A percentile compares a stretch with the other conserved stretches of the same genome.
Conservation (phyloP, 306 rosid genomes). For the Geum urbanum region DNA sequence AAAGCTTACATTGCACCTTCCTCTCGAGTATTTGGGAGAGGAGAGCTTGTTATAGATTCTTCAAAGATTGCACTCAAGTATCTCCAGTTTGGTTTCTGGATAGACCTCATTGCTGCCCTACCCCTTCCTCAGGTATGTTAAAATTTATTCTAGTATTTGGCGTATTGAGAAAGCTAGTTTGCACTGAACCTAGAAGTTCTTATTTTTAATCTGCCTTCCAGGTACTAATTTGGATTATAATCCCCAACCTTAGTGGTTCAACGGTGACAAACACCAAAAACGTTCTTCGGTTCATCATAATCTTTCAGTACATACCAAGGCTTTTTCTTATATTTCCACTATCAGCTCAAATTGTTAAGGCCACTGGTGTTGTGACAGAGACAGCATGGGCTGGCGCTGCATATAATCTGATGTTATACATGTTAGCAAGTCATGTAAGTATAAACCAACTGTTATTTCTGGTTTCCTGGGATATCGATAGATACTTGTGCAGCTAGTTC, state of each 20-base stretch:
- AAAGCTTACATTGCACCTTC: constrained; percentile 56
- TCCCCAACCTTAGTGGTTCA: constrained; percentile 76
- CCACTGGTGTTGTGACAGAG: constrained; percentile 82
- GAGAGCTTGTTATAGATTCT: constrained; percentile 53
- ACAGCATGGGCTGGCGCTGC: constrained; percentile 99
- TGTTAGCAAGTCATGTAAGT: constrained; percentile 99
- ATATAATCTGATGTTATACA: constrained; percentile 82
- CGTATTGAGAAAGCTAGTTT: not conserved
- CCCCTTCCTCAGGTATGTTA: constrained; percentile 53
- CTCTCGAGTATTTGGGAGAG: constrained; percentile 57
- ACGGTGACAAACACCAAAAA: constrained; percentile 80
- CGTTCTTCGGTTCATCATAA: constrained; percentile 67
- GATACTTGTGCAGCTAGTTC: too few relatives aligned
- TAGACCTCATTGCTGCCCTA: constrained; percentile 48
- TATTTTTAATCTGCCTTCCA: constrained; percentile 24
- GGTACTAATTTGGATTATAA: constrained; percentile 86
- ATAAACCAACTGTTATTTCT: not conserved
- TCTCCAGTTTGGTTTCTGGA: constrained; percentile 32
- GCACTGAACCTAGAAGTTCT: not conserved
- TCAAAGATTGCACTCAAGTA: constrained; percentile 45
- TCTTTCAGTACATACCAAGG: constrained; percentile 78
- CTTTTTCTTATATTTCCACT: constrained; percentile 78
- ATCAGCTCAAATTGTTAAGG: constrained; percentile 77
- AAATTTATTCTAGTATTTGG: not conserved
- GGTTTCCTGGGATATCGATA: not conserved